phyloP scores from a whole-genome alignment of 1,284 basidiomycete genomes.

The Somion occarium region DNA sequence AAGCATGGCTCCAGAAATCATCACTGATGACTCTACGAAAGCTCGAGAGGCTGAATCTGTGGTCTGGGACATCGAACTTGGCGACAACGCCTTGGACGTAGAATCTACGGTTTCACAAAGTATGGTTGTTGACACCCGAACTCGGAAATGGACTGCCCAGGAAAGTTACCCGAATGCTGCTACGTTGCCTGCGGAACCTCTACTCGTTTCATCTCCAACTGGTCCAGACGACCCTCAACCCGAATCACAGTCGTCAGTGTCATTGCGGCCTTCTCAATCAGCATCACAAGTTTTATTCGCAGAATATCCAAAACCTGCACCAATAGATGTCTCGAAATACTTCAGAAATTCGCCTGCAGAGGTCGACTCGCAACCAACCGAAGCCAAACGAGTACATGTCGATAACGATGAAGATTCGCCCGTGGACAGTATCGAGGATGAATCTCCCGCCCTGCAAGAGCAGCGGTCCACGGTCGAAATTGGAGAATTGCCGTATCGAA shows the following conservation, averaged over 20 bases:
- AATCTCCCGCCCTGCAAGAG: background rate
- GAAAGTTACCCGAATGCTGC: no score
- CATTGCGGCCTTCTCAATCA: slow-evolving; percentile 50
- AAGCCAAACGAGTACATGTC: no score
- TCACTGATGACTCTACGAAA: no score
- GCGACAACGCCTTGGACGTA: slow-evolving; percentile 14
- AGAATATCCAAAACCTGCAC: background rate
- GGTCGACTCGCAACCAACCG: no score
- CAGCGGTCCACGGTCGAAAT: background rate
- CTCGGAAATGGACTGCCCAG: slow-evolving; percentile 11
- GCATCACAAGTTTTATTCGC: slow-evolving; percentile 18
- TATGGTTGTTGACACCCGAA: slow-evolving; percentile 23
- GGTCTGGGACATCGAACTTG: slow-evolving; percentile 64
- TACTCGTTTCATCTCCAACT: no score
- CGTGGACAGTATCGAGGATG: background rate
- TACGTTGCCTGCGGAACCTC: no score
- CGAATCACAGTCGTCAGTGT: no score
- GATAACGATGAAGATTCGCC: background rate
- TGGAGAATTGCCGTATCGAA: no score
- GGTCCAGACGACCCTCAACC: no score
- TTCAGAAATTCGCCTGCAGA: slow-evolving; percentile 2
- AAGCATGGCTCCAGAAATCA: no score
- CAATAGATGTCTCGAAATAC: slow-evolving; percentile 6
- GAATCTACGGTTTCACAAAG: slow-evolving; percentile 11
- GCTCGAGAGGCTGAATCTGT: slow-evolving; percentile 38